These are phyloP conservation scores for Zoysia japonica DNA, from an alignment of 176 grass and related monocot genomes.

Conservation along the genomic window DNA sequence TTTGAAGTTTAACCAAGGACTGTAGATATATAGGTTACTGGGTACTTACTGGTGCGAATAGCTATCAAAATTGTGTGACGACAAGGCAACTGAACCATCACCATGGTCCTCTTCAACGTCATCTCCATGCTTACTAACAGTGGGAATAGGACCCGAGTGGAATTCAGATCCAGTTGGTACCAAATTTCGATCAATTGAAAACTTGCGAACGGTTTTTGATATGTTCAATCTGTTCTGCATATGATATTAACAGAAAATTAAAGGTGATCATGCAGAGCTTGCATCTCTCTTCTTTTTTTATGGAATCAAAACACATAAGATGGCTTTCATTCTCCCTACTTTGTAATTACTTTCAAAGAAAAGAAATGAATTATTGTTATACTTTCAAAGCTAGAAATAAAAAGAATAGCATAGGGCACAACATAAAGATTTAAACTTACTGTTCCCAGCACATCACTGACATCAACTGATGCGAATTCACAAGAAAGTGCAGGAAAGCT, in stretches of 20 bases:
- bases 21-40: slow-evolving; percentile 27
- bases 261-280: slow-evolving; percentile 31
- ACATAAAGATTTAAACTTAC: slow-evolving; percentile 65
- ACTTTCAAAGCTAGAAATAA: slow-evolving; percentile 1
- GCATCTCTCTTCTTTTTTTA: background rate
- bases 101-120: slow-evolving; percentile 65
- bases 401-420: background rate
- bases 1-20: background rate
- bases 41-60: slow-evolving; percentile 80
- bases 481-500: slow-evolving; percentile 98
- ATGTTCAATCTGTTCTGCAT: slow-evolving; percentile 99
- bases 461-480: slow-evolving; percentile 96
- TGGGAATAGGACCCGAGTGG: slow-evolving; percentile 85
- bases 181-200: slow-evolving; percentile 91
- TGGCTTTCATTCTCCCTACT: background rate
- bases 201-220: slow-evolving; percentile 94
- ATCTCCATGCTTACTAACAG: slow-evolving; percentile 84
- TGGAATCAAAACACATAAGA: background rate
- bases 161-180: slow-evolving; percentile 91
- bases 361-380: background rate
- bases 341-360: slow-evolving; percentile 9
- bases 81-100: slow-evolving; percentile 75
- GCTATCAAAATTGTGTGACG: slow-evolving; percentile 73
- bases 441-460: slow-evolving; percentile 94
- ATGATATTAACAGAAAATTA: slow-evolving; percentile 39